These are phyloP conservation scores for Pythium pyrilobum DNA, from an alignment of 352 stramenopile species.

Conservation along the genomic window DNA sequence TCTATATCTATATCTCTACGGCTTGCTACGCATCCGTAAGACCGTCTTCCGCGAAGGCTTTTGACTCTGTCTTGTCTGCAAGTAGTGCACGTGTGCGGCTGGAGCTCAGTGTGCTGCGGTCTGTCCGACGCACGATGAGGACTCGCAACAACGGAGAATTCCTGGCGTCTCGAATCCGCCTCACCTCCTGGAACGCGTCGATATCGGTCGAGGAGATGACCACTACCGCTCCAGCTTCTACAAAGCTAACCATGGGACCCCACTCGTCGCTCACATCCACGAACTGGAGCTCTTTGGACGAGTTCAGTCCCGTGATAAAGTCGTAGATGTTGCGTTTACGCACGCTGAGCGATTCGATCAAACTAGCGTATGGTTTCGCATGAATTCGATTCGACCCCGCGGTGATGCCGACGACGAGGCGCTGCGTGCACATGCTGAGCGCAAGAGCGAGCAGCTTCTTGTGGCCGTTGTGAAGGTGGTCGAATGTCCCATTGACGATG, in stretches of 20 bases:
- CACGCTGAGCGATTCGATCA: constrained; percentile 55
- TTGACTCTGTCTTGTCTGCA: background rate
- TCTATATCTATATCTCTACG: no score
- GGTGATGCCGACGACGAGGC: constrained; percentile 63
- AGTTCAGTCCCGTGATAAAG: constrained; percentile 59
- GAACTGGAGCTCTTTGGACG: constrained; percentile 49
- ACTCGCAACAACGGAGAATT: constrained; percentile 53
- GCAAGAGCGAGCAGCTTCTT: constrained; percentile 84
- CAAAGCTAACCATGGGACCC: background rate
- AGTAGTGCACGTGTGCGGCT: background rate
- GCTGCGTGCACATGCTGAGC: constrained; percentile 36
- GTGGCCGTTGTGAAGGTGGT: constrained; percentile 90
- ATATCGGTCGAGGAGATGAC: constrained; percentile 6
- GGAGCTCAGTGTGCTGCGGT: constrained; percentile 65
- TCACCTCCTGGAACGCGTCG: background rate
- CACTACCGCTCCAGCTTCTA: background rate
- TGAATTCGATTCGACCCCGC: background rate
- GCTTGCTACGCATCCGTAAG: no score
- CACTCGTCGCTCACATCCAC: constrained; percentile 60
- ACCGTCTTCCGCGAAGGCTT: no score
- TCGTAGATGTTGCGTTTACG: constrained; percentile 46
- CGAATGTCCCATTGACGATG: constrained; percentile 80
- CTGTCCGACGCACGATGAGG: constrained; percentile 71
- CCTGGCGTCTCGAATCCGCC: constrained; percentile 30
- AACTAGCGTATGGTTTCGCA: constrained; percentile 22